Conservation (phyloP, 2,329 filamentous ascomycete genomes). For the Coleophoma crateriformis region DNA sequence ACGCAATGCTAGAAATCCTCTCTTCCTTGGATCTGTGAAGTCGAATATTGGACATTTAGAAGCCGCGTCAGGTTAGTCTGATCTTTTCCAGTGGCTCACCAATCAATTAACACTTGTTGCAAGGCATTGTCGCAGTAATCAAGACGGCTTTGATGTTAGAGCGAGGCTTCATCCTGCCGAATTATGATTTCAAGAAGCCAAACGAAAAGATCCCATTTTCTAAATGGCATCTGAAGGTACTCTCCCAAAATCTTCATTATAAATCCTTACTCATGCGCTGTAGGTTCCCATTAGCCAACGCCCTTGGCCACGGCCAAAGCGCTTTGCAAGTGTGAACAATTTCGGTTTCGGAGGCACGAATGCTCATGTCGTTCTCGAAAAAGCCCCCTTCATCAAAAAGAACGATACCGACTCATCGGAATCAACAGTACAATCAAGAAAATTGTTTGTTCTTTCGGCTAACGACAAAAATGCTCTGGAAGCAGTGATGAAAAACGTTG, state of each 20-base stretch:
- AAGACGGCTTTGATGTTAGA: constrained; percentile 24
- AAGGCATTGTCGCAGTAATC: constrained; percentile 20
- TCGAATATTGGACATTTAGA: constrained; percentile 23
- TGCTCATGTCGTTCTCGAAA: constrained; percentile 32
- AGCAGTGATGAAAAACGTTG: constrained; percentile 21
- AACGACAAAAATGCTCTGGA: constrained; percentile 20
- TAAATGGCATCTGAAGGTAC: constrained; percentile 32
- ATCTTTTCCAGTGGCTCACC: no score
- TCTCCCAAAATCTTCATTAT: neutral
- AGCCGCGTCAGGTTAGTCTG: constrained; percentile 15
- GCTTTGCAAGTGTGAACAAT: constrained; percentile 36
- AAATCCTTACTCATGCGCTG: constrained; percentile 2
- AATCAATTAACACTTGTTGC: neutral
- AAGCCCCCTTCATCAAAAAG: constrained; percentile 19
- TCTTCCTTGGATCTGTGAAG: constrained; percentile 20
- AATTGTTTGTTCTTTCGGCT: constrained; percentile 19
- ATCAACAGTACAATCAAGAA: constrained; percentile 21
- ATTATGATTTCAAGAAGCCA: constrained; percentile 27
- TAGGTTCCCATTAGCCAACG: constrained; percentile 23
- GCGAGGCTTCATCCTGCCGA: constrained; percentile 21
- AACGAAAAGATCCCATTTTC: constrained; percentile 32
- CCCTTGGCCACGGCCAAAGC: constrained; percentile 30
- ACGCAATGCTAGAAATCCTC: constrained; percentile 13
- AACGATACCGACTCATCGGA: constrained; percentile 14
- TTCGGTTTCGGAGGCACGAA: constrained; percentile 32